Conservation (phyloP, 2,329 filamentous ascomycete genomes). For the Arthrinium puccinioides region DNA sequence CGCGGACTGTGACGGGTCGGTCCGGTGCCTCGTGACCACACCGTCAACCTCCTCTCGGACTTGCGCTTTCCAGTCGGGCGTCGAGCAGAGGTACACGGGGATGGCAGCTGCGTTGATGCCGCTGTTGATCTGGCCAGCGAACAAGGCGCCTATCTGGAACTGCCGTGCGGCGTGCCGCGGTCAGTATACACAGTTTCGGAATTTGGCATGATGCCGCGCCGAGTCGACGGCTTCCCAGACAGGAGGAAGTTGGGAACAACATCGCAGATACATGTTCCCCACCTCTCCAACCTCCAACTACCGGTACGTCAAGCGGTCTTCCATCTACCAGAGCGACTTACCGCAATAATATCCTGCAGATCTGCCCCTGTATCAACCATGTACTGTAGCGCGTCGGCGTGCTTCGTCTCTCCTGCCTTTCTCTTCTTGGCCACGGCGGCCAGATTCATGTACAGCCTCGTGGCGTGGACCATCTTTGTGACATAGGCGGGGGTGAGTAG, state of each 20-base stretch:
- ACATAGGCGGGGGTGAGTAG: conserved; percentile 37
- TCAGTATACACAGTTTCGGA: too few relatives aligned
- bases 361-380: conserved; percentile 44
- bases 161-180: conserved; percentile 10
- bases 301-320: too few relatives aligned
- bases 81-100: conserved; percentile 38
- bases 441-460: conserved; percentile 40
- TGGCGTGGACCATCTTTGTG: conserved; percentile 35
- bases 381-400: conserved; percentile 44
- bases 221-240: too few relatives aligned
- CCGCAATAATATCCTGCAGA: conserved; percentile 33
- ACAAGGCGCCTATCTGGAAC: conserved; percentile 47
- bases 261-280: too few relatives aligned
- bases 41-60: conserved; percentile 39
- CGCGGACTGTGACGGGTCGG: conserved; percentile 17
- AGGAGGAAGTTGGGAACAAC: too few relatives aligned
- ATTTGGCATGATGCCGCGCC: too few relatives aligned
- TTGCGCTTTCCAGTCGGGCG: conserved; percentile 36
- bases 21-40: conserved; percentile 34
- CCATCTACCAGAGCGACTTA: too few relatives aligned
- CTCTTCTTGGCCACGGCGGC: conserved; percentile 38
- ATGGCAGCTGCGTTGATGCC: conserved; percentile 49
- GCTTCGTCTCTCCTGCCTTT: conserved; percentile 28
- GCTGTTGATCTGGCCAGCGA: conserved; percentile 50
- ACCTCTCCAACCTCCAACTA: too few relatives aligned